These are phyloP conservation scores for Eimeria acervulina DNA, from an alignment of 169 alveolate species.

Conservation along the genomic window DNA sequence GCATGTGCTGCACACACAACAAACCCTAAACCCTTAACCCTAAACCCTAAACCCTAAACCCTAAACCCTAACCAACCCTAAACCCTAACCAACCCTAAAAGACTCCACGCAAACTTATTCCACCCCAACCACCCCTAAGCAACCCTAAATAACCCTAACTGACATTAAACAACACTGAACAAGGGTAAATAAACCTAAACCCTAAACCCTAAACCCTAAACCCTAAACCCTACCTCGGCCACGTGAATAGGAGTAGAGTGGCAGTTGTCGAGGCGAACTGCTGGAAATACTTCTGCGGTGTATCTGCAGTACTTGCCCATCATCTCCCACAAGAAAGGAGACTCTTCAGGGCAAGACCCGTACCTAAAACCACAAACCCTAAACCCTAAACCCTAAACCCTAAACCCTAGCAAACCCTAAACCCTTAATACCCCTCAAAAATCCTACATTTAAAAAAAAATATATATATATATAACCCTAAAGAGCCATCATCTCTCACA, in stretches of 20 bases:
- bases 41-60: slow-evolving; percentile 52
- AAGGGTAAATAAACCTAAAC: too few relatives aligned
- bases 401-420: too few relatives aligned
- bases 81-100: neutral
- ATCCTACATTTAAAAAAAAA: too few relatives aligned
- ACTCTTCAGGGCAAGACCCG: slow-evolving; percentile 92
- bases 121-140: too few relatives aligned
- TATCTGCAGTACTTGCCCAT: slow-evolving; percentile 94
- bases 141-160: too few relatives aligned
- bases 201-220: slow-evolving; percentile 15
- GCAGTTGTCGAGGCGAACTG: slow-evolving; percentile 97
- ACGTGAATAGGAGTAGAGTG: slow-evolving; percentile 97
- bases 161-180: too few relatives aligned
- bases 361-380: slow-evolving; percentile 86
- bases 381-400: slow-evolving; percentile 6
- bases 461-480: too few relatives aligned
- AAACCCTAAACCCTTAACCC: slow-evolving; percentile 14
- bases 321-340: slow-evolving; percentile 94
- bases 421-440: too few relatives aligned
- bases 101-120: neutral
- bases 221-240: slow-evolving; percentile 87
- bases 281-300: slow-evolving; percentile 94
- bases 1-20: slow-evolving; percentile 87
- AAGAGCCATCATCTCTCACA: too few relatives aligned
- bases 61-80: slow-evolving; percentile 24